A percentile compares a stretch with the other conserved stretches of the same genome.
phyloP scores from a whole-genome alignment of 2,329 filamentous ascomycete genomes.

The Podosphaera xanthii region DNA sequence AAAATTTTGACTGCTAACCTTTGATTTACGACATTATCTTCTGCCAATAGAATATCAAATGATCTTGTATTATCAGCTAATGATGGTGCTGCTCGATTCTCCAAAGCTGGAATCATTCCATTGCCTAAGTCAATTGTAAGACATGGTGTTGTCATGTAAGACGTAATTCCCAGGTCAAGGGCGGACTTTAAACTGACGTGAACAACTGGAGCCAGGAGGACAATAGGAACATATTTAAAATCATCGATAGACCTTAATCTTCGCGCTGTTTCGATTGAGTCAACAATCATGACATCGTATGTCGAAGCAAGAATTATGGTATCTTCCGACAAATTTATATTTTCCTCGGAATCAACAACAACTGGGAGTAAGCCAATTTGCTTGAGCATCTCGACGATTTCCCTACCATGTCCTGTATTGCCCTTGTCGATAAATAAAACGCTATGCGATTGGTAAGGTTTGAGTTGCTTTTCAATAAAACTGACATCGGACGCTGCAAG shows the following conservation, averaged over 20 bases:
- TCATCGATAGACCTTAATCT: slow-evolving; percentile 69
- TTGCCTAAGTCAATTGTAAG: slow-evolving; percentile 85
- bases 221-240: slow-evolving; percentile 94
- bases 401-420: slow-evolving; percentile 50
- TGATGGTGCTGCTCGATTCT: slow-evolving; percentile 76
- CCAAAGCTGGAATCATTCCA: slow-evolving; percentile 83
- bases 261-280: slow-evolving; percentile 78
- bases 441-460: slow-evolving; percentile 78
- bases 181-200: slow-evolving; percentile 85
- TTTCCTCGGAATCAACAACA: slow-evolving; percentile 62
- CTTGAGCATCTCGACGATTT: slow-evolving; percentile 57
- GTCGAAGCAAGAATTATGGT: slow-evolving; percentile 23
- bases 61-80: slow-evolving; percentile 86
- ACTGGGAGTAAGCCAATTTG: slow-evolving; percentile 60
- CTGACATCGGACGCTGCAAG: slow-evolving; percentile 58
- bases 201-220: slow-evolving; percentile 70
- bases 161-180: slow-evolving; percentile 87
- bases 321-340: slow-evolving; percentile 32
- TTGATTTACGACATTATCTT: slow-evolving; percentile 96
- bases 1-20: slow-evolving; percentile 88
- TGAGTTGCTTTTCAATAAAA: slow-evolving; percentile 60
- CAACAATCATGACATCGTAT: slow-evolving; percentile 90
- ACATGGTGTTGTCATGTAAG: slow-evolving; percentile 95
- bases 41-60: slow-evolving; percentile 82
- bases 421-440: slow-evolving; percentile 91